These are phyloP conservation scores for Arthromyces matolae DNA, from an alignment of 768 basidiomycete genomes.

Conservation along the genomic window DNA sequence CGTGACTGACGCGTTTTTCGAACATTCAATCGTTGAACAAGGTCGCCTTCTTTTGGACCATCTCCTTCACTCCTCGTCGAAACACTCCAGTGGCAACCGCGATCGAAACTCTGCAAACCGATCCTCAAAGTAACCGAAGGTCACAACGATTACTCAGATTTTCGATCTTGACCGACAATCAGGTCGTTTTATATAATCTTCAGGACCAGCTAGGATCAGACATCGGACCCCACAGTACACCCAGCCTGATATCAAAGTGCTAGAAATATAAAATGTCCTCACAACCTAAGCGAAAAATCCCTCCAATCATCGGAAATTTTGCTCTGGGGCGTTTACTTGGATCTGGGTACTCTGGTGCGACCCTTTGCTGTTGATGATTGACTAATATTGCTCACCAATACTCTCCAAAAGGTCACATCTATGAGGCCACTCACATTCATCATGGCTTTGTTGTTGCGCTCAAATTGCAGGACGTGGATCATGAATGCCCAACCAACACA, in stretches of 20 bases:
- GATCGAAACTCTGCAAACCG: too few species aligned
- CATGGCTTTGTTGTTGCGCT: conserved; percentile 62
- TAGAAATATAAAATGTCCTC: conserved; percentile 5
- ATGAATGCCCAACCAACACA: conserved; percentile 72
- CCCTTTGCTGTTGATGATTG: not conserved
- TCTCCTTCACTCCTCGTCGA: too few species aligned
- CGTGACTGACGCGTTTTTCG: conserved; percentile 33
- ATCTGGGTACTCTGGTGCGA: conserved; percentile 69
- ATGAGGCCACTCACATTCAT: conserved; percentile 54
- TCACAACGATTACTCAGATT: not conserved
- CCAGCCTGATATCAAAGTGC: not conserved
- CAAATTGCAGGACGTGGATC: conserved; percentile 66
- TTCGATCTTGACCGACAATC: not conserved
- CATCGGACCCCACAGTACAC: not conserved
- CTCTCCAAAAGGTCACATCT: conserved; percentile 58
- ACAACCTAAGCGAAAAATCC: conserved; percentile 18
- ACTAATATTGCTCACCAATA: not conserved
- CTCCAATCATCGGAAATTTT: conserved; percentile 55
- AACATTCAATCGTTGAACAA: conserved; percentile 10
- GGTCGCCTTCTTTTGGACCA: not conserved
- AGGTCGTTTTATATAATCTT: not conserved
- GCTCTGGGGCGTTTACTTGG: conserved; percentile 57
- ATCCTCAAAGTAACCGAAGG: too few species aligned
- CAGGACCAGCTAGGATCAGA: not conserved
- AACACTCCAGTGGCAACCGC: too few species aligned